A percentile compares a stretch with the other conserved stretches of the same genome.
Conservation (phyloP, 2,329 filamentous ascomycete genomes). For the Claviceps paspali region DNA sequence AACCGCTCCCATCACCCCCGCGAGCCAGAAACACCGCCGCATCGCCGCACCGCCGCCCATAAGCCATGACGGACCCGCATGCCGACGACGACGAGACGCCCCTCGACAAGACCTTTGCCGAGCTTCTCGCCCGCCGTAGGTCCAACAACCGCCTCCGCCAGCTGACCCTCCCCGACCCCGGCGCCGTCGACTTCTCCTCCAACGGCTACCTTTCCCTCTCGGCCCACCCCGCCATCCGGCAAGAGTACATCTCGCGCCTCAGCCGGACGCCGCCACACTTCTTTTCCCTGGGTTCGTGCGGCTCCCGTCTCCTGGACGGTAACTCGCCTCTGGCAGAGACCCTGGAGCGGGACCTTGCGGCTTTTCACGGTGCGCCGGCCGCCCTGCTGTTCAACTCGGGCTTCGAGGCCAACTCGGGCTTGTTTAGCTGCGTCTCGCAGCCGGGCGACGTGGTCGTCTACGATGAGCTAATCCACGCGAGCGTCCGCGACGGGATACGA, state of each 20-base stretch:
- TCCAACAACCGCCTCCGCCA: too few species aligned
- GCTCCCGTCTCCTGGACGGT: conserved; percentile 49
- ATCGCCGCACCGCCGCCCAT: too few species aligned
- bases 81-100: too few species aligned
- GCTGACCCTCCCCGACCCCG: too few species aligned
- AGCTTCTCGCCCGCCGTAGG: too few species aligned
- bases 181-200: conserved; percentile 43
- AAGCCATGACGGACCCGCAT: too few species aligned
- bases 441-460: conserved; percentile 42
- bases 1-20: too few species aligned
- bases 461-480: conserved; percentile 53
- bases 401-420: conserved; percentile 36
- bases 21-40: too few species aligned
- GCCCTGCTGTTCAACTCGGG: conserved; percentile 47
- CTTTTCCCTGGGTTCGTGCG: conserved; percentile 32
- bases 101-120: too few species aligned
- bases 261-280: neutral
- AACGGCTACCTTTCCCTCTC: conserved; percentile 51
- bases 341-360: conserved; percentile 45
- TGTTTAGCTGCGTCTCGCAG: conserved; percentile 33
- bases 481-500: conserved; percentile 49
- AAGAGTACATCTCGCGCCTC: conserved; percentile 30
- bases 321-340: conserved; percentile 39
- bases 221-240: conserved; percentile 28
- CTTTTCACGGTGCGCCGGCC: conserved; percentile 33